Base-by-base conservation (phyloP, 208 protist species). In the Phytomonas sp. region DNA sequence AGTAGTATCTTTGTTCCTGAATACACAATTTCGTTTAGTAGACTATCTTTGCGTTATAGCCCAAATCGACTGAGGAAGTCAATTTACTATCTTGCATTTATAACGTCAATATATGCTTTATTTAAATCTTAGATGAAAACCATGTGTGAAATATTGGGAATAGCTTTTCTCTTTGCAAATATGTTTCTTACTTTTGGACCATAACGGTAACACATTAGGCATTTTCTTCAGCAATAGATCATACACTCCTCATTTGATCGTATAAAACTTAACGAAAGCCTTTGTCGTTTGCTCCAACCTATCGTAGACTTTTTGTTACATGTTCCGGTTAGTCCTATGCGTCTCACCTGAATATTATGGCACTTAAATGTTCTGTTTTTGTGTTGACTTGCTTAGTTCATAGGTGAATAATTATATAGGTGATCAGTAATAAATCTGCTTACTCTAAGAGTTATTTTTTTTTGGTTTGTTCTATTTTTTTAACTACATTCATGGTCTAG, bases 301-400 rank as follows among this genome's bases (percentile, higher is more conserved):
- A 60, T 51, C 29, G 15, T 71, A 62, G 17, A 5, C 31, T 60
- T 28, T 71, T 2, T 67, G 7, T 3, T 9, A 0, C 36, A 0
- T 59, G 51, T 61, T 40, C 11, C 20, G 3, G 6, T 65, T 59
- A 23, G 0, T 23, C 20, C 6, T 65, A 20, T 11, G 26, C 36
- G 1, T 59, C 29, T 65, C 5, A 60, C 23, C 8, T 59, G 11
- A 6, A 40, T 70, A 46, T 63, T 65, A 7, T 32, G 40, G 30
- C 26, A 34, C 30, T 74, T 70, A 59, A 51, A 37, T 51, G 17
- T 62, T 74, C 60, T 68, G n/a, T 77, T 23, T 37, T 53, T 60
- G 6, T 26, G 23, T 26, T 26, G 23, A 26, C 26, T 23, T 51
- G 40, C 23, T 5, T 26, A 26, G 20, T 7, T 23, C 13, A 56